Base-by-base conservation (phyloP, 257 asterid genomes). In the Buddleja alternifolia region DNA sequence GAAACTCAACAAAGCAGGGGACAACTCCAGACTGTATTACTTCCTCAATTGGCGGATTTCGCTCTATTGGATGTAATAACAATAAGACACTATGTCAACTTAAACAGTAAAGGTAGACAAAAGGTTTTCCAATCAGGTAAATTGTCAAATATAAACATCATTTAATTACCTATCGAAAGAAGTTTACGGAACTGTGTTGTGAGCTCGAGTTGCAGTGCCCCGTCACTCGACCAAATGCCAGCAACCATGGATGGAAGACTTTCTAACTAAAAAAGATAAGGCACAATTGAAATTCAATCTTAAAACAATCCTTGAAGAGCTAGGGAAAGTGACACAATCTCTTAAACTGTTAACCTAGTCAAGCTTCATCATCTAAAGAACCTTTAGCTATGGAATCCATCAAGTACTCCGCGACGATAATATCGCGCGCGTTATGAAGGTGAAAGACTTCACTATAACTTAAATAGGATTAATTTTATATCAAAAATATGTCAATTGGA, bases 111-210 rank as follows among this genome's bases (percentile, higher is more conserved):
- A 62, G 36, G 14, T 62, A 65, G 36, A 19, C 7, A 47, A 16
- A 60, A 55, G 7, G 10, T 67, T 40, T 12, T 34, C 51, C 34
- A 52, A 44, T 45, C 52, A 17, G 52, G 24, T 19, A 0, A 8
- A 42, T 10, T 37, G 11, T 58, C 34, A 55, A 19, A 29, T 37
- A 65, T 5, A 36, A 41, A 42, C 5, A 48, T 56, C 21, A 48
- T 59, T 3, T 2, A 17, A 8, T 29, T 70, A 77, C 98, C 98
- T 71, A 92, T 92, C 17, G 98, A 92, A 51, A 92, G 98, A 72
- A 92, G 88, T 84, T 92, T 92, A 53, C 98, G 90, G 73, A 90
- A 90, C 80, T 92, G 96, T 48, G 98, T 92, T 29, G 97, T 89
- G 63, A 87, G 87, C 76, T 92, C 98, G 11, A 92, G 88, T 69